Evolutionary conservation across 2,329 filamentous ascomycete genomes (phyloP).

Genomic region (Lachnellula suecica): DNA sequence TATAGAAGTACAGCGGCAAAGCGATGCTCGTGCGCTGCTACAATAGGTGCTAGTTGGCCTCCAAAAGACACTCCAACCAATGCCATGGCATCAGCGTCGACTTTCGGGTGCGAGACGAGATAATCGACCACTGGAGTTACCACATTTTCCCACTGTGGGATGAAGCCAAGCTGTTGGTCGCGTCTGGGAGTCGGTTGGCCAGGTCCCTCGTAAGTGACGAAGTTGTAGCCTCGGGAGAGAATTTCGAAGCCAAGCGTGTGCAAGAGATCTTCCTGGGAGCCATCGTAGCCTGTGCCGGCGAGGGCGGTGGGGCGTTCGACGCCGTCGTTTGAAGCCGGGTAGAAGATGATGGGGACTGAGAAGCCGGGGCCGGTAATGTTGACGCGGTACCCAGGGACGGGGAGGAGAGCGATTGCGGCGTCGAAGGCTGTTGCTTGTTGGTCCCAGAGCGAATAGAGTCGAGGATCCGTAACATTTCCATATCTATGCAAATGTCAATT

Average conservation of each 20-base stretch:
- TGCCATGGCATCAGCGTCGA: conserved; percentile 1
- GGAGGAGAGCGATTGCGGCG: neutral
- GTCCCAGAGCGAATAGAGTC: too few relatives aligned
- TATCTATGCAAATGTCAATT: too few relatives aligned
- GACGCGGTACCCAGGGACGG: neutral
- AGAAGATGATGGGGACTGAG: neutral
- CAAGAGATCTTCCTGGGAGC: neutral
- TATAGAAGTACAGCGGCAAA: neutral
- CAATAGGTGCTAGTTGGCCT: neutral
- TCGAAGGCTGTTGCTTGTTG: conserved; percentile 7
- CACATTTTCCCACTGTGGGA: conserved; percentile 43
- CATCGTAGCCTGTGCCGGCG: neutral
- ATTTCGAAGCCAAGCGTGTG: neutral
- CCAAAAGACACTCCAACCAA: conserved; percentile 38
- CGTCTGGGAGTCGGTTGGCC: conserved; percentile 43
- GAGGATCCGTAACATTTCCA: too few relatives aligned
- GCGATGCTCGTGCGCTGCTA: neutral
- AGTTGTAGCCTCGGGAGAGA: conserved; percentile 41
- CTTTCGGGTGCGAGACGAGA: conserved; percentile 15
- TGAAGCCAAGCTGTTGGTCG: conserved; percentile 42
- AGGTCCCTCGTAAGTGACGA: conserved; percentile 46
- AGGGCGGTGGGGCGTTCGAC: neutral
- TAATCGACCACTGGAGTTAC: conserved; percentile 42
- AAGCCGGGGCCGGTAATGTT: neutral
- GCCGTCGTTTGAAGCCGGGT: neutral